phyloP scores from a whole-genome alignment of 2,329 filamentous ascomycete genomes.

The Hortaea sp. region DNA sequence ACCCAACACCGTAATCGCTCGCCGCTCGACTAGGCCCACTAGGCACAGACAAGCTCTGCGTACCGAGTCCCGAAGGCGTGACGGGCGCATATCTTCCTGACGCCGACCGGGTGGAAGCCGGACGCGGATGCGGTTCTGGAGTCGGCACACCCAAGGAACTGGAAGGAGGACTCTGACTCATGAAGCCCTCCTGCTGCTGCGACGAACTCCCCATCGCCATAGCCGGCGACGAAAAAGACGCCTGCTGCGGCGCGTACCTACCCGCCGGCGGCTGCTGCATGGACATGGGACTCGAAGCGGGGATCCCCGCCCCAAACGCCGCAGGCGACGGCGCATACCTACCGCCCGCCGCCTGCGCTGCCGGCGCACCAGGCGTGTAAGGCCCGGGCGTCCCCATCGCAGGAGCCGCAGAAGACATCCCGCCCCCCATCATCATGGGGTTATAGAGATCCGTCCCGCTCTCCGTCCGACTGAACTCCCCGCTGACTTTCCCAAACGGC shows the following conservation, averaged over 20 bases:
- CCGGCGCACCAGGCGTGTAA: neutral
- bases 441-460: constrained; percentile 67
- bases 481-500: constrained; percentile 64
- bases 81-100: constrained; percentile 19
- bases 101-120: constrained; percentile 14
- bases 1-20: constrained; percentile 21
- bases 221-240: neutral
- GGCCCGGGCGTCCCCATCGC: neutral
- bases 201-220: neutral
- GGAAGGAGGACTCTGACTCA: neutral
- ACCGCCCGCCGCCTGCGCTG: constrained; percentile 7
- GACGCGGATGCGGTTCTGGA: constrained; percentile 7
- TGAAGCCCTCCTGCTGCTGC: neutral
- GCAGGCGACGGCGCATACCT: constrained; percentile 19
- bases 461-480: constrained; percentile 53
- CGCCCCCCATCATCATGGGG: constrained; percentile 31
- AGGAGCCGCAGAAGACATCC: constrained; percentile 6
- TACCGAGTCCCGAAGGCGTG: constrained; percentile 2
- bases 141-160: constrained; percentile 2
- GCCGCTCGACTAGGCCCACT: constrained; percentile 12
- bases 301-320: too few relatives aligned
- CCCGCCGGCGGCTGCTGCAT: neutral
- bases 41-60: constrained; percentile 14
- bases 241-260: constrained; percentile 4
- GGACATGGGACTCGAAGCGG: too few relatives aligned